Conservation (phyloP, 2,329 filamentous ascomycete species). For the Exserohilum turcica region DNA sequence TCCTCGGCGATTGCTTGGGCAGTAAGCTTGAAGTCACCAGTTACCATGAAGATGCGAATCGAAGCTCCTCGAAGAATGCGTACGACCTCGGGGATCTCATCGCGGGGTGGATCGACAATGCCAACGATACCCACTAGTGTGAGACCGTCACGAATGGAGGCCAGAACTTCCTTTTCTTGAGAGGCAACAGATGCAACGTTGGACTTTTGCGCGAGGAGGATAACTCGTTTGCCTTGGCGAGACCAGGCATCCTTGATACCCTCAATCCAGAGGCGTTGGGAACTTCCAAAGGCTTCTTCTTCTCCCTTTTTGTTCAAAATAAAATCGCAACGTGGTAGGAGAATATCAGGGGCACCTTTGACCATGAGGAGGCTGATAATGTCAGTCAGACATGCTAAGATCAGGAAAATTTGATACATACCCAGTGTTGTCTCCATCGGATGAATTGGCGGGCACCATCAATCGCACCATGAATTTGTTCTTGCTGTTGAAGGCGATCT, state of each 20-base stretch:
- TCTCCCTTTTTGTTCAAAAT: constrained; percentile 63
- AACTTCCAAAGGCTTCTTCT: constrained; percentile 54
- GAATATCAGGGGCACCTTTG: constrained; percentile 77
- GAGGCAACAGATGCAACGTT: constrained; percentile 51
- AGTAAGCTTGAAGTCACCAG: constrained; percentile 77
- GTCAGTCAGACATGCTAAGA: constrained; percentile 13
- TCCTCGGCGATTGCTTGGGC: constrained; percentile 74
- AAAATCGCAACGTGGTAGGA: constrained; percentile 66
- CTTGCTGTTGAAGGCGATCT: constrained; percentile 74
- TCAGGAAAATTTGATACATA: constrained; percentile 7
- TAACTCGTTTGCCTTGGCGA: constrained; percentile 68
- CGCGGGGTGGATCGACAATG: constrained; percentile 64
- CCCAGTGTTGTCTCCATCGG: constrained; percentile 34
- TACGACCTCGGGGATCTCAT: constrained; percentile 64
- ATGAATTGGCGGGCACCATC: constrained; percentile 51
- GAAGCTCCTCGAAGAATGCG: constrained; percentile 70
- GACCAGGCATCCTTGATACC: constrained; percentile 71
- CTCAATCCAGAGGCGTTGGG: constrained; percentile 57
- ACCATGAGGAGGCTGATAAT: constrained; percentile 64
- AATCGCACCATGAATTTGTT: constrained; percentile 81
- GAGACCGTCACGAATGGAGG: constrained; percentile 57
- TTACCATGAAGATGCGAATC: constrained; percentile 82
- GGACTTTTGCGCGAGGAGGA: constrained; percentile 68
- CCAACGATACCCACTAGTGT: constrained; percentile 62
- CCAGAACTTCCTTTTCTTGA: constrained; percentile 63